Conservation (phyloP, 2,329 filamentous ascomycete genomes). For the Aquanectria penicillioides region DNA sequence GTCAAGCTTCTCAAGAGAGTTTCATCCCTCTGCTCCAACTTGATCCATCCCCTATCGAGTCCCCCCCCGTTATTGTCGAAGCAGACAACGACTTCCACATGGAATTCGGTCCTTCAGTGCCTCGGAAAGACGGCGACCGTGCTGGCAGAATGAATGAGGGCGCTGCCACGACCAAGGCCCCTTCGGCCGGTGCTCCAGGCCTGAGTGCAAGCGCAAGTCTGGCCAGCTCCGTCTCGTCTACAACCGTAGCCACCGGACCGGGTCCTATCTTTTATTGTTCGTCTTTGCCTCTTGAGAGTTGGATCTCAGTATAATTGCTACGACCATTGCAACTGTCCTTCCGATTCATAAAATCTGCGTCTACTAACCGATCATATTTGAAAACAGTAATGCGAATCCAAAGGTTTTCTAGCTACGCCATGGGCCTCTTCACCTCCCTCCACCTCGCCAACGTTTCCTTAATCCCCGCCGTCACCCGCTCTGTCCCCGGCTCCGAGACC, state of each 20-base stretch:
- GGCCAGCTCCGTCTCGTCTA: slow-evolving; percentile 19
- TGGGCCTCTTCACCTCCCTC: slow-evolving; percentile 77
- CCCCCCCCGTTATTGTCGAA: slow-evolving; percentile 56
- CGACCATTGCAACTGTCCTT: background rate
- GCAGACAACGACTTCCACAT: slow-evolving; percentile 48
- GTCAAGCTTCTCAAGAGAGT: slow-evolving; percentile 41
- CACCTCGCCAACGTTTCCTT: slow-evolving; percentile 86
- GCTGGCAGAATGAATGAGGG: slow-evolving; percentile 46
- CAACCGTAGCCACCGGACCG: slow-evolving; percentile 55
- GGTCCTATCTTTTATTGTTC: slow-evolving; percentile 80
- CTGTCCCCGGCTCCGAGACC: slow-evolving; percentile 78
- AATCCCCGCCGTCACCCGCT: slow-evolving; percentile 78
- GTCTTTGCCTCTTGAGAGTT: no score
- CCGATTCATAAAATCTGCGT: no score
- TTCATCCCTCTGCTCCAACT: slow-evolving; percentile 77
- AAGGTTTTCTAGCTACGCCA: slow-evolving; percentile 89
- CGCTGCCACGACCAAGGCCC: slow-evolving; percentile 49
- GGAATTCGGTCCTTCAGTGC: slow-evolving; percentile 50
- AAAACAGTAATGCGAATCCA: slow-evolving; percentile 69
- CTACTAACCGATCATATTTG: slow-evolving; percentile 9
- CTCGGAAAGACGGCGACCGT: slow-evolving; percentile 36
- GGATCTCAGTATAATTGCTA: background rate
- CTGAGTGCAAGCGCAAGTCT: slow-evolving; percentile 61
- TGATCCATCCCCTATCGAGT: slow-evolving; percentile 82
- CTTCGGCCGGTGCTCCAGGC: slow-evolving; percentile 59